A percentile compares a stretch with the other conserved stretches of the same genome.
These are phyloP conservation scores for Candida nemodendra DNA, from an alignment of 805 yeast species.

Conservation along the genomic window DNA sequence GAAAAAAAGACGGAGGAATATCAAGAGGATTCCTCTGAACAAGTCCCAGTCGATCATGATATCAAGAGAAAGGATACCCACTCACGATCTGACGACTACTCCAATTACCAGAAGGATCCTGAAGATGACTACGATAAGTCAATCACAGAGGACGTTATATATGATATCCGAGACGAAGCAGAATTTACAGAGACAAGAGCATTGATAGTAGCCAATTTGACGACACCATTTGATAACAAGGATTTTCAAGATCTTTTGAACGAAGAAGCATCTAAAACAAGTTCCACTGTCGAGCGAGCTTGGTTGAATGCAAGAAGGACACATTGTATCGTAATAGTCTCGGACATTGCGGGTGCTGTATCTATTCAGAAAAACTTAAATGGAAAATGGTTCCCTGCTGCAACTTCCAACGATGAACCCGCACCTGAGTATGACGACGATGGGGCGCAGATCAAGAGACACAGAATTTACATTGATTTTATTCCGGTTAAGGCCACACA, in stretches of 20 bases:
- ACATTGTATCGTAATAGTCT: slow-evolving; percentile 42
- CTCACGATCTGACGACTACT: not conserved
- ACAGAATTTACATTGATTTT: slow-evolving; percentile 39
- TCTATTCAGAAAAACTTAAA: slow-evolving; percentile 35
- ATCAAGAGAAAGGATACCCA: no score
- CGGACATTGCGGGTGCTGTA: slow-evolving; percentile 40
- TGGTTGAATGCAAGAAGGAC: slow-evolving; percentile 43
- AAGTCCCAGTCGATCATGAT: no score
- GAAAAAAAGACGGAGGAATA: not conserved
- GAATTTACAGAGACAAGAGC: slow-evolving; percentile 42
- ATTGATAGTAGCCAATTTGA: slow-evolving; percentile 42
- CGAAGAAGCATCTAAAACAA: slow-evolving; percentile 27
- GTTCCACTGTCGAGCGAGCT: slow-evolving; percentile 39
- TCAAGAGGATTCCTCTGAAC: not conserved
- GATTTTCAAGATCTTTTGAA: slow-evolving; percentile 38
- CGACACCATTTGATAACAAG: slow-evolving; percentile 38
- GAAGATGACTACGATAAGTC: slow-evolving; percentile 22
- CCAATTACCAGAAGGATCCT: not conserved
- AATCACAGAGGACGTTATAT: slow-evolving; percentile 32
- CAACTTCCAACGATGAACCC: slow-evolving; percentile 9
- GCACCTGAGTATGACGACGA: slow-evolving; percentile 24
- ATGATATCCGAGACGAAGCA: slow-evolving; percentile 34
- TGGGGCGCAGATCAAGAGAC: slow-evolving; percentile 22
- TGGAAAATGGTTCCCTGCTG: slow-evolving; percentile 35
- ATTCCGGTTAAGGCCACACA: slow-evolving; percentile 45